Evolutionary conservation across 1,284 basidiomycete genomes (phyloP).

Genomic region (Trametes polyzona): DNA sequence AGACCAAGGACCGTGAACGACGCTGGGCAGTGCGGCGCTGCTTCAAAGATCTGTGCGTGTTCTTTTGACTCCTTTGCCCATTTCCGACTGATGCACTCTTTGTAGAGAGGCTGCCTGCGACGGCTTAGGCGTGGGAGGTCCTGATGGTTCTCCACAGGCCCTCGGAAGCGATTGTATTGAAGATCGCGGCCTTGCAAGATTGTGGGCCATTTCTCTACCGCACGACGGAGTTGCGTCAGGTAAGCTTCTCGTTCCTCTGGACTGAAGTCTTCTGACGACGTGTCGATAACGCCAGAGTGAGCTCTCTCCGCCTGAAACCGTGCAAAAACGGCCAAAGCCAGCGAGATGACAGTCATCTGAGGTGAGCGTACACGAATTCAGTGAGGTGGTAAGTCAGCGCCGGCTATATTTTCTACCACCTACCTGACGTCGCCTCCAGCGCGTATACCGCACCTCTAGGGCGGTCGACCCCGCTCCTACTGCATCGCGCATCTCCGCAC

Average conservation of each 20-base stretch:
- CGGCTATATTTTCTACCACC: not conserved
- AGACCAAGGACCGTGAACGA: not conserved
- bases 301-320: not conserved
- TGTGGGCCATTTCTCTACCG: not conserved
- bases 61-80: not conserved
- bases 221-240: not conserved
- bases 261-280: not conserved
- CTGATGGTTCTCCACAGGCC: not conserved
- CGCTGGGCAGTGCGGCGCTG: not conserved
- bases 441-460: not conserved
- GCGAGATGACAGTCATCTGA: not conserved
- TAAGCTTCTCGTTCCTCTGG: not conserved
- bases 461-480: not conserved
- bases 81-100: not conserved
- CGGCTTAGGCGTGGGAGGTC: no score
- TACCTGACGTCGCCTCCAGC: not conserved
- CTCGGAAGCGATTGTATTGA: not conserved
- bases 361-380: no score
- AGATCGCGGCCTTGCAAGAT: not conserved
- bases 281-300: not conserved
- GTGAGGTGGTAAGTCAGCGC: no score
- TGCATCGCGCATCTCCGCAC: no score
- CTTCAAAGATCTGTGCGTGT: not conserved
- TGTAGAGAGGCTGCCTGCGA: not conserved
- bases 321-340: not conserved